Base-by-base conservation (phyloP, 257 asterid genomes). In the Nicotiana otophora region DNA sequence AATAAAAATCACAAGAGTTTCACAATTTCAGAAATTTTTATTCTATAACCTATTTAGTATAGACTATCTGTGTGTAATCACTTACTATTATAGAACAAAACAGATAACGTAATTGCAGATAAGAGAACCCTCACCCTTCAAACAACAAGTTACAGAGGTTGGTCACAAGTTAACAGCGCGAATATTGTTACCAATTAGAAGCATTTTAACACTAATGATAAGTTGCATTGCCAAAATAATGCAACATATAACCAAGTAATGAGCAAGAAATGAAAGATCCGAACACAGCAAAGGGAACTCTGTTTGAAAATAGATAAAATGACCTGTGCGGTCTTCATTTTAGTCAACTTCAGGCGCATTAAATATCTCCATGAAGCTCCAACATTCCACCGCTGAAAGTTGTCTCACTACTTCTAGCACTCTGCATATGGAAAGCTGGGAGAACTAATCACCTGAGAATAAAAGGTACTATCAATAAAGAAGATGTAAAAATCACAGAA, bases 311-410 rank as follows among this genome's bases (percentile, higher is more conserved):
- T 61, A 46, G 14, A 81, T 30, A 39, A 4, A 51, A 66, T 31
- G 51, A 81, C 83, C 83, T 81, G 51, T 10, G 78, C 30, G 62
- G 83, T 81, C 67, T 81, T 81, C 83, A 81, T 81, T 51, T 61
- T 65, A 66, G 65, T 39, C 60, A 46, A 81, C 66, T 81, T 2
- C 46, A 81, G 19, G 36, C 54, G 17, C 83, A 81, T 66, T 81
- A 66, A n/a, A 51, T 66, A 66, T 81, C 66, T 81, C 36, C 63
- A 48, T 66, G 67, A 81, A 81, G 61, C 54, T 48, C 76, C 65
- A 48, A 65, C 58, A 66, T 48, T 26, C 5, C 76, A 62, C 66
- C 17, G 83, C 77, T 48, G 67, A 26, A 66, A 30, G 51, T 48
- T 14, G 80, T 46, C 14, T 46, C 61, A 46, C 60, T 48, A 72